Conservation (phyloP, 495 filamentous ascomycete species). For the Podospora tetraspora region DNA sequence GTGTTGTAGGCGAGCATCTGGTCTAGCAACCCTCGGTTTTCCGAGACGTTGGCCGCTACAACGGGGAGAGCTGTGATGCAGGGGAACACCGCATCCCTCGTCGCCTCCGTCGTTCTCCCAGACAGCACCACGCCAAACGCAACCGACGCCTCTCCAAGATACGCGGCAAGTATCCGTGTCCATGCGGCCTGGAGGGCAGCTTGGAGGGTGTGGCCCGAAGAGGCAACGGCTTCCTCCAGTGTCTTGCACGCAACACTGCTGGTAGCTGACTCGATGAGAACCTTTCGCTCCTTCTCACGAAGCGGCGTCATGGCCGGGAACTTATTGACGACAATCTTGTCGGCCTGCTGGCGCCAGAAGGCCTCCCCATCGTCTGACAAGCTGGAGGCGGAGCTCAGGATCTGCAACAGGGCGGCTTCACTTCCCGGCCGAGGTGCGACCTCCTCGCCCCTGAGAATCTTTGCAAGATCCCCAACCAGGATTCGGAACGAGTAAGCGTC, state of each 20-base stretch:
- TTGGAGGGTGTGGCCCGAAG: conserved; percentile 60
- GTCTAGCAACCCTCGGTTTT: conserved; percentile 50
- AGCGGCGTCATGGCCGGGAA: conserved; percentile 69
- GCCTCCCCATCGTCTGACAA: conserved; percentile 32
- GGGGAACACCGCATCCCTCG: conserved; percentile 57
- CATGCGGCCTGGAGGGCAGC: conserved; percentile 69
- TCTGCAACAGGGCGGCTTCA: conserved; percentile 43
- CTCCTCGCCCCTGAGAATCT: conserved; percentile 5
- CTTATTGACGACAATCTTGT: conserved; percentile 49
- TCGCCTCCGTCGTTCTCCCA: conserved; percentile 53
- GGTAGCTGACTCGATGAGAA: conserved; percentile 36
- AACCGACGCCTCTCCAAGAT: conserved; percentile 62
- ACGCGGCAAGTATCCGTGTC: conserved; percentile 62
- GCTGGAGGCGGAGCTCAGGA: conserved; percentile 42
- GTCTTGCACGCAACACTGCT: conserved; percentile 34
- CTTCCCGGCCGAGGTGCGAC: conserved; percentile 23
- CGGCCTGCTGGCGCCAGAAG: conserved; percentile 58
- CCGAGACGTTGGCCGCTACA: conserved; percentile 41
- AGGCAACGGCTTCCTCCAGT: conserved; percentile 50
- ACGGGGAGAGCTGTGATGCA: conserved; percentile 71
- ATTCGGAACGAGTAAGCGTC: conserved; percentile 64
- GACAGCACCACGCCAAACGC: conserved; percentile 72
- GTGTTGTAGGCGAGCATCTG: conserved; percentile 58
- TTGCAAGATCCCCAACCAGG: conserved; percentile 53
- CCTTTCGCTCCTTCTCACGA: conserved; percentile 32